Base-by-base conservation (phyloP, 345 rosid species). In the Corchorus capsularis region DNA sequence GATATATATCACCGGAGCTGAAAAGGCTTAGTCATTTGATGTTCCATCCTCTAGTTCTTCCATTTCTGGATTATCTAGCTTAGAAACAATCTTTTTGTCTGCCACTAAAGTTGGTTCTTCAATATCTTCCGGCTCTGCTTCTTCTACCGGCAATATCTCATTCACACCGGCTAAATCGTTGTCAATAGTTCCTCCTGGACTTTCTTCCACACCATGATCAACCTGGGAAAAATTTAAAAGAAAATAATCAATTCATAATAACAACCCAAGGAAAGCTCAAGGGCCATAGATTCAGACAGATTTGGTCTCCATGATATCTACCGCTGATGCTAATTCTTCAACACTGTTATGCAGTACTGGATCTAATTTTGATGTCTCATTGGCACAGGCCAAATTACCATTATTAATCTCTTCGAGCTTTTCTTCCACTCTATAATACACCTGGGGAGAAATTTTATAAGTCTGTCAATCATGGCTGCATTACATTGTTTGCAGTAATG, bases 351-450 rank as follows among this genome's bases (percentile, higher is more conserved):
- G 79, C 75, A 64, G 63, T 8, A 20, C 75, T 69, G 17, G 47
- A 49, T 73, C 79, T 3, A 61, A 67, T 50, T 72, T 52, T 64
- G 74, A 62, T 55, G 20, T 76, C 74, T 77, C 86, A 12, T 68
- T 60, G 32, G 15, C 47, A n/a, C 53, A 66, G 9, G 54, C 46
- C 12, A 49, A 74, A 9, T 71, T 68, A 32, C 20, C 19, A 8
- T 63, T 49, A 41, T 55, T 46, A 47, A n/a, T 61, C 4, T 65
- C 79, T 57, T 81, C 89, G 55, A 79, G 19, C 27, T 49, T 78
- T 76, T 89, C 93, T 3, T 85, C 89, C 20, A 84, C 92, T 76
- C 86, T 82, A 71, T 79, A 81, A 75, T 91, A 91, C 71, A 81
- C 93, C 93, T 89, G 84, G 10, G 14, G 52, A 27, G 27, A 60